Base-by-base conservation (phyloP, 2,329 filamentous ascomycete species). In the Sporothrix variecibatus region DNA sequence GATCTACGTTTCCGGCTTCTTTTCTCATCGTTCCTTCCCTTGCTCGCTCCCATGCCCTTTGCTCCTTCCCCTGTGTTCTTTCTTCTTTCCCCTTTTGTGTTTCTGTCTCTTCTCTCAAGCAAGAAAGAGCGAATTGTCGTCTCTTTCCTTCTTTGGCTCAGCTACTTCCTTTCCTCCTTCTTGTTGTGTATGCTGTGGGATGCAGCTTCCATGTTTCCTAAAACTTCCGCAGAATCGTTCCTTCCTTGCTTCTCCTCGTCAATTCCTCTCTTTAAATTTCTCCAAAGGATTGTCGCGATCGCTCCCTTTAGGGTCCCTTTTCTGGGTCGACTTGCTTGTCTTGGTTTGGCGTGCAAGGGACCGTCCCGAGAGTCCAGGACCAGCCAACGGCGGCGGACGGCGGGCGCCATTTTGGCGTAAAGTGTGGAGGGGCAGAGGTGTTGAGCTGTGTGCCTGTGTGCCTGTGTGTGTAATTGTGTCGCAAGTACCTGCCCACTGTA, bases 301-400 rank as follows among this genome's bases (percentile, higher is more conserved):
- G n/a, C 28, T 20, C 4, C 17, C 23, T 49, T 56, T 23, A 28
- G 46, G 71, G 71, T 56, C 17, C 43, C 43, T 17, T 31, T 49
- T 43, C 34, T 53, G 46, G 71, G 58, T 67, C 26, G 40, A 67
- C 60, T 65, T 72, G n/a, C 70, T 72, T 65, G 58, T 72, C 70
- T 53, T 53, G 70, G 43, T 40, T 65, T 72, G 70, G 40, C 70
- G 70, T 26, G 65, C 65, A 49, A 71, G 69, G 70, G 70, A 49
- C 70, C 70, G 56, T 72, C 71, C 58, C 71, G 71, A 65, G 28
- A 56, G 40, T 3, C 58, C 40, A 49, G 34, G 40, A 51, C 67
- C 67, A 70, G 23, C n/a, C 56, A 34, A 34, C 43, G 28, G 51
- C 43, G 56, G 56, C 28, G 58, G n/a, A 8, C 34, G 51, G 34